phyloP scores from a whole-genome alignment of 1,284 basidiomycete genomes.

The Schizopora paradoxa region DNA sequence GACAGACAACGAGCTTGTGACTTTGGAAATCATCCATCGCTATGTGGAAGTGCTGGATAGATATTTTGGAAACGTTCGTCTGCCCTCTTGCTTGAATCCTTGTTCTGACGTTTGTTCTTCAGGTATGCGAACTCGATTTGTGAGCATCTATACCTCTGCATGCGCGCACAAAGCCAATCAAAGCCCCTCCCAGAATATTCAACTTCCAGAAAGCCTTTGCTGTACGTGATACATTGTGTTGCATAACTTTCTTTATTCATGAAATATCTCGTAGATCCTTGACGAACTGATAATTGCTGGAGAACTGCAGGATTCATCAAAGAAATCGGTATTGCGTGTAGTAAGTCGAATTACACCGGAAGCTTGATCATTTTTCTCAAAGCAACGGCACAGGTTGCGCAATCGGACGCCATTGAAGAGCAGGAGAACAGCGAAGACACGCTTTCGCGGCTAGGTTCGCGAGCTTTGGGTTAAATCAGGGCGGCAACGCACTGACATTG shows the following conservation, averaged over 20 bases:
- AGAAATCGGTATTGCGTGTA: slow-evolving; percentile 92
- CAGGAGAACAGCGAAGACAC: slow-evolving; percentile 78
- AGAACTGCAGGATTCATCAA: slow-evolving; percentile 97
- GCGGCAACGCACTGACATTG: too few relatives aligned
- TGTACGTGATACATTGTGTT: slow-evolving; percentile 38
- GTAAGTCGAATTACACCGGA: slow-evolving; percentile 38
- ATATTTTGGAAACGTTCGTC: slow-evolving; percentile 94
- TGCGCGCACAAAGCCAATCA: slow-evolving; percentile 6
- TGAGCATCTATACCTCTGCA: slow-evolving; percentile 32
- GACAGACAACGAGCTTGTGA: slow-evolving; percentile 68
- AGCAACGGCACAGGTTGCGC: slow-evolving; percentile 56
- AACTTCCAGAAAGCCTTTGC: slow-evolving; percentile 98
- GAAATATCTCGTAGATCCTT: slow-evolving; percentile 58
- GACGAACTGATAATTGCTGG: slow-evolving; percentile 98
- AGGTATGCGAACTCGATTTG: slow-evolving; percentile 97
- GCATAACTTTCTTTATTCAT: background rate
- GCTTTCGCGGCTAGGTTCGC: slow-evolving; percentile 66
- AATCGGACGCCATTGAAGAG: slow-evolving; percentile 74
- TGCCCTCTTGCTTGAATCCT: background rate
- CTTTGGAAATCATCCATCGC: slow-evolving; percentile 59
- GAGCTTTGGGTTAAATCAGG: too few relatives aligned
- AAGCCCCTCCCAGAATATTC: slow-evolving; percentile 66
- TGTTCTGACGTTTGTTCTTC: slow-evolving; percentile 15
- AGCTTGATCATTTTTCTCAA: background rate
- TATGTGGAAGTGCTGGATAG: slow-evolving; percentile 99